Evolutionary conservation across 2,329 filamentous ascomycete genomes (phyloP).

Genomic region (Colletotrichum sp.): DNA sequence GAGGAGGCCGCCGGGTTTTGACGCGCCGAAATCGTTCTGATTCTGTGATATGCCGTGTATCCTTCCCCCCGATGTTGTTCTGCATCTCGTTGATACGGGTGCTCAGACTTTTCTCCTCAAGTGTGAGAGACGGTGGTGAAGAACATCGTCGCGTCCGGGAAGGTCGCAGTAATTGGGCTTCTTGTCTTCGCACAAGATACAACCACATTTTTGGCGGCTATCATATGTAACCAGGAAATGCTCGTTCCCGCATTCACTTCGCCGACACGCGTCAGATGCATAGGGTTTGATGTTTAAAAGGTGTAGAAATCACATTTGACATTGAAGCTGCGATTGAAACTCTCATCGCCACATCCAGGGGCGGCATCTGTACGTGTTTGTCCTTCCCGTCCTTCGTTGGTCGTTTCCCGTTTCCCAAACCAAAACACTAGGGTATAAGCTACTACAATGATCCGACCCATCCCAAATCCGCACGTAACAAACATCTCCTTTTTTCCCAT

Average conservation of each 20-base stretch:
- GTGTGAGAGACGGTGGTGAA: not conserved
- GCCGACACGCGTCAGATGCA: not conserved
- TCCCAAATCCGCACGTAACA: not conserved
- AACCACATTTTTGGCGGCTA: not conserved
- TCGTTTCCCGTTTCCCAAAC: not conserved
- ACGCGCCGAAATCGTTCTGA: not conserved
- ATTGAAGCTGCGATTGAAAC: not conserved
- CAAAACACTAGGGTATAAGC: conserved; percentile 20
- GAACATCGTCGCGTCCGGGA: not conserved
- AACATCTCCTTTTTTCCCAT: not conserved
- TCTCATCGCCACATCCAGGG: not conserved
- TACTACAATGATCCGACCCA: not conserved
- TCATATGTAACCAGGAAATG: not conserved
- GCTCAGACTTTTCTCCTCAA: not conserved
- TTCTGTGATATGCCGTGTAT: not conserved
- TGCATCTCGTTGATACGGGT: not conserved
- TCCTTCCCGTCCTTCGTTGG: not conserved
- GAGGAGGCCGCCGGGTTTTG: conserved; percentile 13
- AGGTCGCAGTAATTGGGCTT: not conserved
- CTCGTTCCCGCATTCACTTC: not conserved
- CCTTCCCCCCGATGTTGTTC: not conserved
- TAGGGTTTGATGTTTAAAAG: not conserved
- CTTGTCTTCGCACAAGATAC: not conserved
- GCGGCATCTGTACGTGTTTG: not conserved
- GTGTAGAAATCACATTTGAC: not conserved